Evolutionary conservation across 345 rosid species (phyloP).

Genomic region (Eucalyptus erythrocorys): DNA sequence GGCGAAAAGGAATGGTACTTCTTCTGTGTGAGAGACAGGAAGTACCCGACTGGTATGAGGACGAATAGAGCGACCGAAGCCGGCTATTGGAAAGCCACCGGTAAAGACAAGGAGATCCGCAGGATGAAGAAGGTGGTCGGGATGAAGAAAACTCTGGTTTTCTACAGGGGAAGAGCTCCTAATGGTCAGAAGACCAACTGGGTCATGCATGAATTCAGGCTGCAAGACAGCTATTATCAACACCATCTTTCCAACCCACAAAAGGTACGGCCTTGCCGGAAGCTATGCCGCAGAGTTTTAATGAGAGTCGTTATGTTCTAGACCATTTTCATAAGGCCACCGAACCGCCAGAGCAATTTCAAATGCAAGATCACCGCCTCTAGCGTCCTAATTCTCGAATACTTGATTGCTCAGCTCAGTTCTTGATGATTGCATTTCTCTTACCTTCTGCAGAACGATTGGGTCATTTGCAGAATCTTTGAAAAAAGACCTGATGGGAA

Average conservation of each 20-base stretch:
- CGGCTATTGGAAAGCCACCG: slow-evolving; percentile 98
- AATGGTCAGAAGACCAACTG: slow-evolving; percentile 70
- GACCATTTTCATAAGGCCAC: background rate
- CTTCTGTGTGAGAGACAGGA: slow-evolving; percentile 82
- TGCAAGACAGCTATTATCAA: slow-evolving; percentile 11
- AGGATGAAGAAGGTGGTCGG: slow-evolving; percentile 71
- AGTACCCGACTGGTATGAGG: slow-evolving; percentile 85
- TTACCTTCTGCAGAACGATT: slow-evolving; percentile 52
- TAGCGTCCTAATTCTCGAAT: background rate
- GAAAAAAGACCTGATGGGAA: slow-evolving; percentile 63
- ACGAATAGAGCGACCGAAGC: slow-evolving; percentile 86
- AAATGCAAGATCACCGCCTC: background rate
- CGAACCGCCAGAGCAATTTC: background rate
- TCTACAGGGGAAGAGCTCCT: slow-evolving; percentile 87
- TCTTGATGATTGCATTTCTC: background rate
- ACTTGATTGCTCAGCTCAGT: background rate
- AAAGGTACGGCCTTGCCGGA: background rate
- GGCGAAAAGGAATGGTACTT: slow-evolving; percentile 97
- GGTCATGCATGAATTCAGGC: slow-evolving; percentile 89
- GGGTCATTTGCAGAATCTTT: slow-evolving; percentile 87
- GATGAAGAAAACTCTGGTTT: slow-evolving; percentile 94
- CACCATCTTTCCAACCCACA: background rate
- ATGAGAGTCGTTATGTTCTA: slow-evolving; percentile 39
- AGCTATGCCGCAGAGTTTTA: background rate
- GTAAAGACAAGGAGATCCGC: slow-evolving; percentile 79